Percentiles rank a stretch among this genome's conserved stretches.
Evolutionary conservation across 495 filamentous ascomycete species (phyloP).

Genomic region (Lasiosphaeria miniovina): DNA sequence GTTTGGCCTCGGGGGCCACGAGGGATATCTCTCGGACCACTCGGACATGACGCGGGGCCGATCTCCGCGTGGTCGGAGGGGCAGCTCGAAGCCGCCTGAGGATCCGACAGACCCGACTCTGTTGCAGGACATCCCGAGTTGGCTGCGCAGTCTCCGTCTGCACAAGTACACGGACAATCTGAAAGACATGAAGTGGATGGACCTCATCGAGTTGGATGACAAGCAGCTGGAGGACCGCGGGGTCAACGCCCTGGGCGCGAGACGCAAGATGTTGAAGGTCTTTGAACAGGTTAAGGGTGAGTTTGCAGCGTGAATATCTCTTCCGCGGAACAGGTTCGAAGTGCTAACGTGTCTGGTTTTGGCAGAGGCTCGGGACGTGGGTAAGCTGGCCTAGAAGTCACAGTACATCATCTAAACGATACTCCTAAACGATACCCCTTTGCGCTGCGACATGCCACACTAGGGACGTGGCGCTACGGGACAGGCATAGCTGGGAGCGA

Average conservation of each 20-base stretch:
- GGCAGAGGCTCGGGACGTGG: conserved; percentile 9
- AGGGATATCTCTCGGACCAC: conserved; percentile 94
- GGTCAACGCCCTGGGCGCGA: conserved; percentile 90
- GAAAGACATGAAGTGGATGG: conserved; percentile 96
- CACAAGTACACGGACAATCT: conserved; percentile 99
- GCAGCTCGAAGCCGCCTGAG: conserved; percentile 95
- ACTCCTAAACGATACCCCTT: background rate
- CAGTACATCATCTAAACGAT: too few species aligned
- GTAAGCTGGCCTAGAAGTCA: conserved; percentile 1
- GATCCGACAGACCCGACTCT: conserved; percentile 90
- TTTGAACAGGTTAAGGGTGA: conserved; percentile 89
- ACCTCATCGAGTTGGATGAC: conserved; percentile 87
- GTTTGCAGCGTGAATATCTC: conserved; percentile 5
- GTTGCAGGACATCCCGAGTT: conserved; percentile 92
- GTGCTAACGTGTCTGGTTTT: background rate
- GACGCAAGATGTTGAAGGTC: conserved; percentile 98
- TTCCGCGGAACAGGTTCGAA: background rate
- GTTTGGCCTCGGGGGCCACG: conserved; percentile 63
- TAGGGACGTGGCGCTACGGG: too few species aligned
- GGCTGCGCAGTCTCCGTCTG: conserved; percentile 89
- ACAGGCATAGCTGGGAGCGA: too few species aligned
- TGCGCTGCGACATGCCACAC: background rate
- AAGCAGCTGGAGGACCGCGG: conserved; percentile 89
- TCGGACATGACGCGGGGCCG: conserved; percentile 85
- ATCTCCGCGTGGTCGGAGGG: conserved; percentile 86